These are phyloP conservation scores for Plasmopara muralis DNA, from an alignment of 352 stramenopile species.

Conservation along the genomic window DNA sequence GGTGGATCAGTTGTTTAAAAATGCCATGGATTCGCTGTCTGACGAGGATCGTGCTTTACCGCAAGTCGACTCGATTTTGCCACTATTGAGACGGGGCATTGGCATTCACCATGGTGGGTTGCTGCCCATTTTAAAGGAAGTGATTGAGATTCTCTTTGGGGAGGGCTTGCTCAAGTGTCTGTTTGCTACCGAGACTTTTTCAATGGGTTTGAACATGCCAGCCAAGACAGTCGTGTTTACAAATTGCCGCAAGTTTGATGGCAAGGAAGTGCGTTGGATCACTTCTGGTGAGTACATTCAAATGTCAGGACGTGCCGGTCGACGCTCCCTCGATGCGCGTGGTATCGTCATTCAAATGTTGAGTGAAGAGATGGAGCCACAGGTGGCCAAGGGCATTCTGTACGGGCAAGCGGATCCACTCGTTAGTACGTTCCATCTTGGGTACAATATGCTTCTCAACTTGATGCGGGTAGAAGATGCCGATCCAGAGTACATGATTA, in stretches of 20 bases:
- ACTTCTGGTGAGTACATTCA: slow-evolving; percentile 93
- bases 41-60: slow-evolving; percentile 97
- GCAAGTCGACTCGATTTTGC: slow-evolving; percentile 95
- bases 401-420: slow-evolving; percentile 73
- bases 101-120: slow-evolving; percentile 99
- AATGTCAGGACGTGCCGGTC: slow-evolving; percentile 95
- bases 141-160: slow-evolving; percentile 88
- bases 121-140: slow-evolving; percentile 98
- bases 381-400: slow-evolving; percentile 92
- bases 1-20: slow-evolving; percentile 95
- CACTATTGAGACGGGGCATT: slow-evolving; percentile 96
- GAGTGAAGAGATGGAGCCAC: slow-evolving; percentile 98
- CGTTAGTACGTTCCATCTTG: slow-evolving; percentile 93
- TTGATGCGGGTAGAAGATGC: slow-evolving; percentile 96
- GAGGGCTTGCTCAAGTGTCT: slow-evolving; percentile 98
- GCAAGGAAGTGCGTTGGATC: slow-evolving; percentile 94
- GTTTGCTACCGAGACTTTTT: slow-evolving; percentile 97
- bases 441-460: slow-evolving; percentile 99
- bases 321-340: slow-evolving; percentile 95
- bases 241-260: slow-evolving; percentile 94
- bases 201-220: slow-evolving; percentile 99
- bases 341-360: slow-evolving; percentile 99
- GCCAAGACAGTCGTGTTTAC: slow-evolving; percentile 99
- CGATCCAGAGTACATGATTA: slow-evolving; percentile 97
- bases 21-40: slow-evolving; percentile 95